Evolutionary conservation across 1,139 yeast species (phyloP), one percentile per base, ranked within the genome.

Genomic region (Keqinozyma sinolaborantium): DNA sequence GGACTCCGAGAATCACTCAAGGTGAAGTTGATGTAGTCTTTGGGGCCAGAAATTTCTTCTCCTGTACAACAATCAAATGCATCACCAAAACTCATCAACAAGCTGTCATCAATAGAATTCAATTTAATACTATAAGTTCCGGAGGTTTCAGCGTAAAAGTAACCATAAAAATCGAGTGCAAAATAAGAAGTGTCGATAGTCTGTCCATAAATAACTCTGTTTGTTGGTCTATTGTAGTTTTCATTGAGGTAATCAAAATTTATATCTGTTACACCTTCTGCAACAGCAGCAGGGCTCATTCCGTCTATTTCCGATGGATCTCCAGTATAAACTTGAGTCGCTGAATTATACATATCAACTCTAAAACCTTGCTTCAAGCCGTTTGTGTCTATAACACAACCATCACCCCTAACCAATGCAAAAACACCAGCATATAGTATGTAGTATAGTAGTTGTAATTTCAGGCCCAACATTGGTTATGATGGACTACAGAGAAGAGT

Each of bases 91-190:
- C 25, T 6, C 8, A 12, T 7, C 7, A 10, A 7, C 21, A 45
- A 53, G 16, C 48, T 39, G 39, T 55, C 58, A 40, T 55, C 59
- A 23, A 47, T 40, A n/a, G 8, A 13, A 8, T 29, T 23, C 15
- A 51, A 30, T 6, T 32, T 16, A 25, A 54, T 40, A 0, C 41
- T 36, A 29, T 52, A 53, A 4, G 38, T 30, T 36, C 59, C 60
- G 10, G 47, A 38, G 12, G 29, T 32, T 4, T 32, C 30, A 14
- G 57, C 39, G 11, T 38, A 26, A 31, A 50, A 49, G 25, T 51
- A 53, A 30, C 56, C 57, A 11, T 45, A 36, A 10, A 50, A 32
- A 31, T 48, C 53, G 10, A 48, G 19, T 16, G 42, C 37, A 29
- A 7, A 18, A 7, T 7, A 18, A 7, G 9, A 18, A 10, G 10